Evolutionary conservation across 116 monocot species (phyloP), one percentile per base, ranked within the genome.

Genomic region (Cymodocea nodosa): DNA sequence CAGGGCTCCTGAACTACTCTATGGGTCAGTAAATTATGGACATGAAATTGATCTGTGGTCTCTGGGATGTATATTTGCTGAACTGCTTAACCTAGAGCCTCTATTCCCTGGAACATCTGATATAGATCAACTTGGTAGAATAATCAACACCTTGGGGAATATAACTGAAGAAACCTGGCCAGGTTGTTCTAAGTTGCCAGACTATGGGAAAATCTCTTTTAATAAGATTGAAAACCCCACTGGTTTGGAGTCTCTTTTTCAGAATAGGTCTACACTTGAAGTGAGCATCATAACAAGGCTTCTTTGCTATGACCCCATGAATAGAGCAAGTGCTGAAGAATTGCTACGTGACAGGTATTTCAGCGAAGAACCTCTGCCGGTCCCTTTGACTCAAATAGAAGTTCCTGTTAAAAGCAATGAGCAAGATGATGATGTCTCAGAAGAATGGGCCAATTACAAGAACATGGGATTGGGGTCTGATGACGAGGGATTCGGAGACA

Each of bases 61-160:
- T 34, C 68, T 97, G 63, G 91, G 97, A 7, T 91, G 97, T 60
- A 75, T 97, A 59, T 75, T 97, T 64, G 79, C 85, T 1, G 97
- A 97, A 59, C 82, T 97, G 22, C 71, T 87, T 5, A 78, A 71
- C 25, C 67, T 88, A 19, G 74, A 85, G 56, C 73, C 87, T 59
- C 66, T 97, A n/a, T 97, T 97, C 61, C 88, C 85, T 7, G 97
- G 97, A 22, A 64, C 64, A 34, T 91, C 91, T 17, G 97, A 91
- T 70, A 85, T 97, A 12, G 85, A 97, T 63, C 97, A 97, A 68
- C 70, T 91, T 25, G 73, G 75, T 17, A 91, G 67, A 63, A 81
- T 97, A 17, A 76, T 97, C 59, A 66, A 23, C 51, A 80, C 88
- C 11, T 76, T 97, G 50, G 97, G 97, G 13, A 73, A 97, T 61